Conservation (phyloP, 176 grass and related monocot genomes). For the Phoenix roebelenii region DNA sequence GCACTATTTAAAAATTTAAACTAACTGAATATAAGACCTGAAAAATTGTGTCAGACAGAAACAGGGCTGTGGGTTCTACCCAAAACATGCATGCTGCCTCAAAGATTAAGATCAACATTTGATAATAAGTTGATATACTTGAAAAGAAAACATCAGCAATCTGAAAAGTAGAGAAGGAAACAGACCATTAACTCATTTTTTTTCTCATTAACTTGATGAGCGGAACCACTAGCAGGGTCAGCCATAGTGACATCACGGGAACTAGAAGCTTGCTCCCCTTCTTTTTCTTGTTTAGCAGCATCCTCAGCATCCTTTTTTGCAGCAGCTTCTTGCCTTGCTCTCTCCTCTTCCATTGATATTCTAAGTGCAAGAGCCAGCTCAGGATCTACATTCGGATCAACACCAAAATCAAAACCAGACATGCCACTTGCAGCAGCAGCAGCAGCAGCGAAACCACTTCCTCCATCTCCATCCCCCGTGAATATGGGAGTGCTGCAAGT, state of each 20-base stretch:
- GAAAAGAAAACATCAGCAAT: too few species aligned
- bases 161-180: not conserved
- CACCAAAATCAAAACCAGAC: slow-evolving; percentile 90
- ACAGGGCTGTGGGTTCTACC: too few species aligned
- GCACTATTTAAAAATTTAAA: too few species aligned
- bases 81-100: too few species aligned
- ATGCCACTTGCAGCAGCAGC: slow-evolving; percentile 61
- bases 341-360: slow-evolving; percentile 97
- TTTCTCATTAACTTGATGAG: slow-evolving; percentile 6
- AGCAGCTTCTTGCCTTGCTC: slow-evolving; percentile 84
- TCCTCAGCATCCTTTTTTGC: slow-evolving; percentile 19
- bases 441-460: slow-evolving; percentile 88
- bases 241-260: slow-evolving; percentile 16
- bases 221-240: not conserved
- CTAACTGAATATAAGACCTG: too few species aligned
- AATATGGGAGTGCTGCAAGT: slow-evolving; percentile 83
- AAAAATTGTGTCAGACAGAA: too few species aligned
- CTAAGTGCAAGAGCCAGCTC: slow-evolving; percentile 85
- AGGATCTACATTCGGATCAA: slow-evolving; percentile 95
- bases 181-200: slow-evolving; percentile 7
- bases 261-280: slow-evolving; percentile 7
- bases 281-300: slow-evolving; percentile 16
- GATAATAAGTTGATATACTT: too few species aligned
- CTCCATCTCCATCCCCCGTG: slow-evolving; percentile 78
- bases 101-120: too few species aligned